A percentile compares a stretch with the other conserved stretches of the same genome.
Conservation (phyloP, 129 eudicot genomes). For the Pittosporum tobira region DNA sequence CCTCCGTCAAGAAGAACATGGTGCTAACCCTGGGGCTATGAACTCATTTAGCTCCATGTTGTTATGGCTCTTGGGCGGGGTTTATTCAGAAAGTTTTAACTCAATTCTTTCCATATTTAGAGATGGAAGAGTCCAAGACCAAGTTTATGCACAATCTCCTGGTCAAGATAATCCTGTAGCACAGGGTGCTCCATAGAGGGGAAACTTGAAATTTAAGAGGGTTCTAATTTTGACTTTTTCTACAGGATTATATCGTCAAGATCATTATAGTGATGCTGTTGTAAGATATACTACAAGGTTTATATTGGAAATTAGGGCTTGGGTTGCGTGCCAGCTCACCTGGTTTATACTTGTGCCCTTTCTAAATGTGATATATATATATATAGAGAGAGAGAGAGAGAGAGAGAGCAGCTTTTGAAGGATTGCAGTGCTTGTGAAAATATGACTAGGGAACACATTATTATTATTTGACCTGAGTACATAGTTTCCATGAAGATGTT, state of each 20-base stretch:
- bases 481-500: neutral
- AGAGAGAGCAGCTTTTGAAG: neutral
- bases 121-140: constrained; percentile 77
- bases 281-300: neutral
- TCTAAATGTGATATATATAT: neutral
- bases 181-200: constrained; percentile 26
- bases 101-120: constrained; percentile 84
- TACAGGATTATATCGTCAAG: no score
- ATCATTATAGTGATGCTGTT: neutral
- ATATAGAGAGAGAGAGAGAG: neutral
- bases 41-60: constrained; percentile 77
- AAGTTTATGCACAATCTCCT: constrained; percentile 42
- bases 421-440: neutral
- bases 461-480: neutral
- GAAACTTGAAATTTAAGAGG: constrained; percentile 4
- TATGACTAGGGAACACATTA: no score
- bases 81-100: constrained; percentile 81
- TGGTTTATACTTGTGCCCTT: neutral
- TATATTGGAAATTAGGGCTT: neutral
- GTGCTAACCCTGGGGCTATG: constrained; percentile 59
- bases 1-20: constrained; percentile 39
- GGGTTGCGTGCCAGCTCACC: neutral
- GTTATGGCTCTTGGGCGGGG: constrained; percentile 88
- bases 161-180: constrained; percentile 45
- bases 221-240: neutral